A percentile compares a stretch with the other conserved stretches of the same genome.
phyloP scores from a whole-genome alignment of 169 alveolate species.

The Neospora caninum region DNA sequence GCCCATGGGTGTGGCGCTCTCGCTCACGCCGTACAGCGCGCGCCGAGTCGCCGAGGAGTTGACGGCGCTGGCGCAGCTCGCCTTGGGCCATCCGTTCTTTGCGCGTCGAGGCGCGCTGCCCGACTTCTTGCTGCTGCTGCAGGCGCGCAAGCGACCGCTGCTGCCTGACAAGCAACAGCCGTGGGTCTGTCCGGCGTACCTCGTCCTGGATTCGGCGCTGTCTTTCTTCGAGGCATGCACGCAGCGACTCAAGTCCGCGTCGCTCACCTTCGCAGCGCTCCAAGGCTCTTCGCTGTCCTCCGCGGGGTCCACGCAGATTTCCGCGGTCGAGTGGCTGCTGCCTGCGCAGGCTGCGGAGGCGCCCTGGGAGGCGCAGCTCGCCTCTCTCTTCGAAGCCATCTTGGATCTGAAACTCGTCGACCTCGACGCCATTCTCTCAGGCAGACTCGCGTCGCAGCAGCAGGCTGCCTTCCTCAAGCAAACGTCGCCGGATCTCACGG shows the following conservation, averaged over 20 bases:
- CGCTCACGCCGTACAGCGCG: background rate
- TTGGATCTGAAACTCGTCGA: constrained; percentile 1
- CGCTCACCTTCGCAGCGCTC: constrained; percentile 53
- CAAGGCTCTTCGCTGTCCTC: background rate
- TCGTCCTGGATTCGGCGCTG: constrained; percentile 36
- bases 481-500: background rate
- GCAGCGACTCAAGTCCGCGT: constrained; percentile 61
- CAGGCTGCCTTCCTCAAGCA: background rate
- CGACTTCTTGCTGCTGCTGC: background rate
- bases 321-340: constrained; percentile 33
- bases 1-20: background rate
- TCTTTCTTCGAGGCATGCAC: constrained; percentile 55
- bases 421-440: background rate
- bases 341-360: constrained; percentile 6
- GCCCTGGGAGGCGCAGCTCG: constrained; percentile 13
- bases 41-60: background rate
- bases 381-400: background rate
- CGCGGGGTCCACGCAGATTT: constrained; percentile 18
- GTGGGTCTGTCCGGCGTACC: constrained; percentile 43
- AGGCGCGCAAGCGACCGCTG: background rate
- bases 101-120: background rate
- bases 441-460: background rate
- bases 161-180: constrained; percentile 63
- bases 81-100: background rate
- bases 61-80: background rate